Conservation (phyloP, 306 rosid species). For the Sicyos baderoa region DNA sequence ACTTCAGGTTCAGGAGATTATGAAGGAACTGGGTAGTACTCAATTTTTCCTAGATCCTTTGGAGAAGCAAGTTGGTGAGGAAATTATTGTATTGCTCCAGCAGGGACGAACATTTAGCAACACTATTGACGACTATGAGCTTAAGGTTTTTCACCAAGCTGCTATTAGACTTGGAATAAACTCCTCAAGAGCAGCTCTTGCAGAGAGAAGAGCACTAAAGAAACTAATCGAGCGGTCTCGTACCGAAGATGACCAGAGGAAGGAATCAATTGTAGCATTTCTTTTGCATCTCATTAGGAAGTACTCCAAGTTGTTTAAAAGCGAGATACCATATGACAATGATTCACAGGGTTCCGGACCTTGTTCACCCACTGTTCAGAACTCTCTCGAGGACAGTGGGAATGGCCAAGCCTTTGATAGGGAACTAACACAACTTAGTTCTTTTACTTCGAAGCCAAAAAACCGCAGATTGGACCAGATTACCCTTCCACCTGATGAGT, state of each 20-base stretch:
- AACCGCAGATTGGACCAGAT: constrained; percentile 50
- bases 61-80: constrained; percentile 93
- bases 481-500: constrained; percentile 79
- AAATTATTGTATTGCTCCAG: constrained; percentile 72
- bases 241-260: constrained; percentile 86
- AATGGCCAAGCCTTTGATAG: constrained; percentile 69
- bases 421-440: constrained; percentile 62
- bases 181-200: constrained; percentile 86
- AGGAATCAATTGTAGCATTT: constrained; percentile 90
- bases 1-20: constrained; percentile 61
- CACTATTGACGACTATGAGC: constrained; percentile 62
- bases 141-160: constrained; percentile 91
- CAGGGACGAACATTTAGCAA: constrained; percentile 72
- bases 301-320: constrained; percentile 90
- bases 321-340: constrained; percentile 76
- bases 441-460: constrained; percentile 58
- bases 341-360: constrained; percentile 97
- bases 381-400: constrained; percentile 49
- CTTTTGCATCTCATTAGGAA: constrained; percentile 93
- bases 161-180: constrained; percentile 79
- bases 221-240: constrained; percentile 85
- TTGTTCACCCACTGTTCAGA: constrained; percentile 84
- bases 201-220: constrained; percentile 92
- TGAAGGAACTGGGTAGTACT: constrained; percentile 49
- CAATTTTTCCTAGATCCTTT: constrained; percentile 63